Base-by-base conservation (phyloP, 768 basidiomycete genomes). In the Naganishia friedmannii region DNA sequence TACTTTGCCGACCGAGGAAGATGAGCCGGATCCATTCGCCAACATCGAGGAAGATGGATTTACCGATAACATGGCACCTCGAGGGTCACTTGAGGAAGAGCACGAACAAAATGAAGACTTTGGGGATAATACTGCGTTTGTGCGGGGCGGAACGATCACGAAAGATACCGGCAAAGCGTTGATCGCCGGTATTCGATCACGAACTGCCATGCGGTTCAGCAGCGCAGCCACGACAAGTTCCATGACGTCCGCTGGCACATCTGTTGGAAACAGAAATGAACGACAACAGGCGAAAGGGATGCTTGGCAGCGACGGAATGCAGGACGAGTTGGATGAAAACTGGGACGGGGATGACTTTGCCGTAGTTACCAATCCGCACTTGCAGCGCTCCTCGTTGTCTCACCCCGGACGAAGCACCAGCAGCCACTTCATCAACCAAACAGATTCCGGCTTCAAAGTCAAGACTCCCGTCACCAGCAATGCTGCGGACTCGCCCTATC, bases 11-110 rank as follows among this genome's bases (percentile, higher is more conserved):
- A 88, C 90, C 26, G 93, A 93, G 69, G 91, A 95, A 77, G 92
- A 94, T 48, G 93, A 97, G 78, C 91, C 91, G 8, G 93, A 97
- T 78, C 90, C 93, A n/a, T 95, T 96, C 79, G 91, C 89, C 2
- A 93, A 95, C 73, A 94, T 95, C 74, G 93, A 94, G 78, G 84
- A 83, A 66, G 86, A 70, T 1, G 55, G 26, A 3, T 65, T 55
- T 23, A 53, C 46, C 34, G 57, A 65, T 5, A 51, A 45, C 17
- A 6, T 56, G 13, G 4, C 32, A 28, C 29, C 28, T 13, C 17
- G 32, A 29, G 67, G 54, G 21, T 63, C 28, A 13, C 26, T 12
- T 6, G 60, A 45, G 13, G 37, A 45, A 15, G 37, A n/a, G n/a
- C 37, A 42, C 34, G 34, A 37, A 37, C 34, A 37, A 37, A 4